phyloP scores from a whole-genome alignment of 257 asterid species.

The Jacaranda copaia region DNA sequence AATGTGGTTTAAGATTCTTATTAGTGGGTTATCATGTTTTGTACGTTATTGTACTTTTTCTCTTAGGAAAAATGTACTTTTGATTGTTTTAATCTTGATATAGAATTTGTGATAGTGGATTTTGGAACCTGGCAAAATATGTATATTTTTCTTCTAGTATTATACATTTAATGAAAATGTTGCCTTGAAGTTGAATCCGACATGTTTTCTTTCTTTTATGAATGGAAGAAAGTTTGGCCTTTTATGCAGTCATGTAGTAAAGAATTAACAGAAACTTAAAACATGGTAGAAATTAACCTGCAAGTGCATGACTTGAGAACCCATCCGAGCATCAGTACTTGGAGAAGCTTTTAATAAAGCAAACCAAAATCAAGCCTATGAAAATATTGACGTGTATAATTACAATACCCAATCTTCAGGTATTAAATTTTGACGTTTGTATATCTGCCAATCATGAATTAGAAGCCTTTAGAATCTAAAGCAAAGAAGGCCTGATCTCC shows the following conservation, averaged over 20 bases:
- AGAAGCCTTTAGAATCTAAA: constrained; percentile 65
- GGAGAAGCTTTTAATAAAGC: constrained; percentile 40
- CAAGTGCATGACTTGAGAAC: constrained; percentile 31
- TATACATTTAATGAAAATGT: too few species aligned
- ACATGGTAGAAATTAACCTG: constrained; percentile 4
- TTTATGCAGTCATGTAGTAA: not conserved
- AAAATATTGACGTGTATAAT: constrained; percentile 47
- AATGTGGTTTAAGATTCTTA: too few species aligned
- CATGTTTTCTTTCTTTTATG: too few species aligned
- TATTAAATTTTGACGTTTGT: constrained; percentile 13
- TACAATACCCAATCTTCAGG: constrained; percentile 17
- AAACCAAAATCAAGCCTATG: constrained; percentile 38
- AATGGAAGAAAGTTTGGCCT: too few species aligned
- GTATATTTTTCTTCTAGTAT: too few species aligned
- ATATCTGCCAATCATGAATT: constrained; percentile 40
- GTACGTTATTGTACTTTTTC: too few species aligned
- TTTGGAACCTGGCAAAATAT: too few species aligned
- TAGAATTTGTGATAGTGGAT: too few species aligned
- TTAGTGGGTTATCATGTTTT: too few species aligned
- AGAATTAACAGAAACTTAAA: not conserved
- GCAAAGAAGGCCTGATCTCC: constrained; percentile 87
- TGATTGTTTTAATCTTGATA: too few species aligned
- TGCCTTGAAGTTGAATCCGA: too few species aligned
- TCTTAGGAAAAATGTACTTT: too few species aligned
- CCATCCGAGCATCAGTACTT: constrained; percentile 37